phyloP scores from a whole-genome alignment of 306 rosid species.

The Lotus japonicus region DNA sequence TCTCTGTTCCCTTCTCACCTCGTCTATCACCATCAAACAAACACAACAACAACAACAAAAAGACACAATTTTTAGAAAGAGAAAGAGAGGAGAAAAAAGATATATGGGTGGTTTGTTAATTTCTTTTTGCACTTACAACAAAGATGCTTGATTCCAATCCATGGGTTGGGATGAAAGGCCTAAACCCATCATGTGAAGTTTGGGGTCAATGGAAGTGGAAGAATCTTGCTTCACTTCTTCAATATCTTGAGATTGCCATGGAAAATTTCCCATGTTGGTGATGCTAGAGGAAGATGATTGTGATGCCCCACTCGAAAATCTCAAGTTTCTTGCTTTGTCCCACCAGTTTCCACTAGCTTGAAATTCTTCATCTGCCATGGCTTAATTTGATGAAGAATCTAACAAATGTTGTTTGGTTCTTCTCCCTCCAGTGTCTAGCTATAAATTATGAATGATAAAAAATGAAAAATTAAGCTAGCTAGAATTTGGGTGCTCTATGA shows the following conservation, averaged over 20 bases:
- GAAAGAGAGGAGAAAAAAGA: no score
- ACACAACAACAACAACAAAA: no score
- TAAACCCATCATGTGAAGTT: slow-evolving; percentile 76
- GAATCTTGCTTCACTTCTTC: slow-evolving; percentile 52
- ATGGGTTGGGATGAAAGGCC: slow-evolving; percentile 75
- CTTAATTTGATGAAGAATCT: background rate
- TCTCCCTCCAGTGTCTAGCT: no score
- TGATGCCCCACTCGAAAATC: slow-evolving; percentile 67
- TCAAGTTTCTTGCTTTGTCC: slow-evolving; percentile 55
- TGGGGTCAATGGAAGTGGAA: slow-evolving; percentile 47
- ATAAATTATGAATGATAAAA: background rate
- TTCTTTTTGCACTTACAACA: slow-evolving; percentile 89
- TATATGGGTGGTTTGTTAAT: no score
- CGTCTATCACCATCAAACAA: slow-evolving; percentile 21
- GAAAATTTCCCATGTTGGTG: slow-evolving; percentile 50
- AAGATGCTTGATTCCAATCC: slow-evolving; percentile 80
- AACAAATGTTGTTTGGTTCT: background rate
- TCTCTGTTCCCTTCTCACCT: slow-evolving; percentile 53
- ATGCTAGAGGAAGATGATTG: slow-evolving; percentile 60
- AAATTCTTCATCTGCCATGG: slow-evolving; percentile 84
- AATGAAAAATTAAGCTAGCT: no score
- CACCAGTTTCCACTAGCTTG: slow-evolving; percentile 82
- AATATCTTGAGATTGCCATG: slow-evolving; percentile 56
- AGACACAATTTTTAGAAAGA: no score
- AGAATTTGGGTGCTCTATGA: background rate